Evolutionary conservation across 2,329 filamentous ascomycete species (phyloP).

Genomic region (Teratosphaeria viscida): DNA sequence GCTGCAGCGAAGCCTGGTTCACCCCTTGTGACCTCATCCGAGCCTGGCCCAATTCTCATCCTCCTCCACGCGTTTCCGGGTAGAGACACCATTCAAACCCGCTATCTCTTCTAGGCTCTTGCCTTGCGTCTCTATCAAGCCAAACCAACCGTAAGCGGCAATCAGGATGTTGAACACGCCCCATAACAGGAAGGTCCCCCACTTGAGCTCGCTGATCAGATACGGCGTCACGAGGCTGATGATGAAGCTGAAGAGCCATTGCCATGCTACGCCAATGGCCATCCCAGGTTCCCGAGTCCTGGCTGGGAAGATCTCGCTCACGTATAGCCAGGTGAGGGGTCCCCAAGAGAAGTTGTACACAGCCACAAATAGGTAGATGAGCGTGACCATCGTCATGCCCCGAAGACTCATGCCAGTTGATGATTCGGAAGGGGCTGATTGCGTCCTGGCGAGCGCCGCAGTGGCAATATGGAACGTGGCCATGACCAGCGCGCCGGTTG

Average conservation of each 20-base stretch:
- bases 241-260: conserved; percentile 43
- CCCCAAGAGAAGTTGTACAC: conserved; percentile 45
- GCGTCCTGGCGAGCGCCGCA: conserved; percentile 20
- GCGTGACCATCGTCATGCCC: conserved; percentile 40
- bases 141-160: conserved; percentile 28
- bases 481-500: conserved; percentile 24
- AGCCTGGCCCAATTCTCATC: neutral
- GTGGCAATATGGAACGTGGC: conserved; percentile 25
- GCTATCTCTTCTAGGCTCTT: conserved; percentile 24
- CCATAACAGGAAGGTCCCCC: conserved; percentile 40
- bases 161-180: conserved; percentile 36
- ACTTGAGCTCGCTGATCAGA: conserved; percentile 37
- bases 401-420: conserved; percentile 18
- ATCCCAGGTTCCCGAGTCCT: conserved; percentile 41
- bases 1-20: neutral
- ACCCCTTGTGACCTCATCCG: neutral
- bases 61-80: neutral
- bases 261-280: conserved; percentile 38
- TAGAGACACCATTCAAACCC: neutral
- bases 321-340: conserved; percentile 42
- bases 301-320: conserved; percentile 39
- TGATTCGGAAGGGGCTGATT: conserved; percentile 11
- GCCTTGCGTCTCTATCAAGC: conserved; percentile 26
- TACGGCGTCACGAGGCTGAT: conserved; percentile 39
- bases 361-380: conserved; percentile 48